Conservation (phyloP, 192 early-diverging fungal genomes). For the Mycoemilia scoparia region DNA sequence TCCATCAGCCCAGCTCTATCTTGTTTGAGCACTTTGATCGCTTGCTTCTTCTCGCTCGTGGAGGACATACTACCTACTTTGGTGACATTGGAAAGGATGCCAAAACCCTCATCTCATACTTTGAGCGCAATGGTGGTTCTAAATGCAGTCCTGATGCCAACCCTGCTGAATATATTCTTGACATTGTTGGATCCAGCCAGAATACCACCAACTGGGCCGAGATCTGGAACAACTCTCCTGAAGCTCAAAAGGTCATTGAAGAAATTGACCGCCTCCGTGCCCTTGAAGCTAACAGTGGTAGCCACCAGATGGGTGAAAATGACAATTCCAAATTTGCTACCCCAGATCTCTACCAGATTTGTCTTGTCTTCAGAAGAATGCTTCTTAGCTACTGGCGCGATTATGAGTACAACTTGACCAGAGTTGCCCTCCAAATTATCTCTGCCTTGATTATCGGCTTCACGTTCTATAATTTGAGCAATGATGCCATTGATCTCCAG, state of each 20-base stretch:
- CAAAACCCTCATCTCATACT: slow-evolving; percentile 46
- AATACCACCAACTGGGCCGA: slow-evolving; percentile 46
- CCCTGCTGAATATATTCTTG: slow-evolving; percentile 73
- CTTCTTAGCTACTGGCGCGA: slow-evolving; percentile 48
- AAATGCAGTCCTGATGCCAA: slow-evolving; percentile 47
- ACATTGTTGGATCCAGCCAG: slow-evolving; percentile 40
- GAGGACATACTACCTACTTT: slow-evolving; percentile 63
- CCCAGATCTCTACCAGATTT: slow-evolving; percentile 25
- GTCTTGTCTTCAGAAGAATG: slow-evolving; percentile 45
- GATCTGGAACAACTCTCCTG: slow-evolving; percentile 41
- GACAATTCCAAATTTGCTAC: slow-evolving; percentile 10
- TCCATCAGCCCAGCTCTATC: slow-evolving; percentile 63
- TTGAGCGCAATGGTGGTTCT: slow-evolving; percentile 56
- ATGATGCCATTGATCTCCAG: slow-evolving; percentile 37
- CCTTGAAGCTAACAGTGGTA: slow-evolving; percentile 3
- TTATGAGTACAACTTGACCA: slow-evolving; percentile 57
- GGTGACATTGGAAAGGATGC: slow-evolving; percentile 59
- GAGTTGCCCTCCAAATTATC: slow-evolving; percentile 38
- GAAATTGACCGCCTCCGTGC: slow-evolving; percentile 34
- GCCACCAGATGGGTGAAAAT: background rate
- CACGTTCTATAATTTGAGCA: slow-evolving; percentile 45
- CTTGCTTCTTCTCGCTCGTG: slow-evolving; percentile 50
- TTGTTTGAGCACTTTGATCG: slow-evolving; percentile 71
- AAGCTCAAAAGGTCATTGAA: slow-evolving; percentile 17
- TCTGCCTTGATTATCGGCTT: slow-evolving; percentile 48